Base-by-base conservation (phyloP, 495 filamentous ascomycete species). In the Neurospora sp. region DNA sequence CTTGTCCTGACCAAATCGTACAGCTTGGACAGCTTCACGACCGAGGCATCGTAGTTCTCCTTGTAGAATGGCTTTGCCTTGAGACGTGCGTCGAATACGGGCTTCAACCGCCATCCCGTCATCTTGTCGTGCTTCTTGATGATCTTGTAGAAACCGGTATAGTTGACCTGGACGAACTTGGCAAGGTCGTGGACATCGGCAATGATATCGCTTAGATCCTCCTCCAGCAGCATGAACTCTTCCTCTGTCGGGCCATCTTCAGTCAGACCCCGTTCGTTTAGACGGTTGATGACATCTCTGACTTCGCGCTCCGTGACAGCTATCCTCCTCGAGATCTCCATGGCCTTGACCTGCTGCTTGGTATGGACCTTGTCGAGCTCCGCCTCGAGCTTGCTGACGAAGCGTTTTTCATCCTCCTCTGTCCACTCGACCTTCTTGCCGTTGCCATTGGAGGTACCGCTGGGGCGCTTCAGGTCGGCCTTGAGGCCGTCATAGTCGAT, bases 81-180 rank as follows among this genome's bases (percentile, higher is more conserved):
- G 75, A 99, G 87, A 35, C 94, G 90, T 8, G 95, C 89, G 12
- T 94, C 94, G 80, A 99, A 99, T 18, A 96, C 93, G 20, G 96
- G 96, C 75, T 91, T 95, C 41, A 99, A 87, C 76, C 94, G 89
- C 96, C 96, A 98, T 41, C 88, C 84, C 0, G 96, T 99, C 88
- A 92, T 85, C 92, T 99, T 99, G 86, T 99, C 96, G 81, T 99
- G 96, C 85, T 99, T 99, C 85, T 99, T 99, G 80, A 99, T 97
- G 77, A 99, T 99, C 85, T 99, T 99, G 85, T 98, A 96, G 78
- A 99, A 99, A 1, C 96, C 96, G 1, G 95, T 98, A 78, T 99
- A 99, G 82, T 99, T 99, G 79, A 99, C 83, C 83, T 98, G 94
- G 6, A 96, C 96, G 77, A 98, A 99, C 83, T 98, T 98, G 77